Evolutionary conservation across 139 green algal genomes (phyloP), one percentile per base, ranked within the genome.

Genomic region (Coelastrella sp.): DNA sequence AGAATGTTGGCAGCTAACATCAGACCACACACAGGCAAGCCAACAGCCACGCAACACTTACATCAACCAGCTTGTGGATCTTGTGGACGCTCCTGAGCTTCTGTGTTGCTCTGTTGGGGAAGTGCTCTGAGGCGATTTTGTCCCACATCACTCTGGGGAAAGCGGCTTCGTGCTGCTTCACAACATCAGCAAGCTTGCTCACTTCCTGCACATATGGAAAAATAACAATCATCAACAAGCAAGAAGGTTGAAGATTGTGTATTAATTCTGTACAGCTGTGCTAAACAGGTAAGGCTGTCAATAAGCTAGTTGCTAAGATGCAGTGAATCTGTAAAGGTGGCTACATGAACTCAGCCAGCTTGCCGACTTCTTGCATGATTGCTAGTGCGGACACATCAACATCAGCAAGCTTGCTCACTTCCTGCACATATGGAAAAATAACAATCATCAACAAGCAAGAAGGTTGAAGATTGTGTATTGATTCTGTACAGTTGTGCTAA

Each of bases 131-230:
- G 17, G 65, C 82, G 20, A 87, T 0, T 23, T 61, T 66, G 3
- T 87, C 65, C 82, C 82, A 87, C 32, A 65, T 79, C 0, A 87
- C 65, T 7, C 11, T 8, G 16, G 64, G 61, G 65, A 87, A 87
- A 11, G 64, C 32, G 7, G 65, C 32, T 7, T 64, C 5, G 56
- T 87, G 82, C 7, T 56, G 17, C 0, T 16, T 0, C 19, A 17
- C 65, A 7, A 57, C 17, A n/a, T 87, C 54, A 54, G 58, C 16
- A 14, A 87, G 54, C 13, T 47, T 17, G 16, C 32, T n/a, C 3
- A 87, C 22, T 56, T 87, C 82, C 82, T 87, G 82, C 64, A 87
- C 14, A 61, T 54, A 10, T 16, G 5, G 22, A 10, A 4, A 22
- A 86, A 61, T 8, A 74, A 10, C 11, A 65, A 61, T 6, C 59